Conservation (phyloP, 179 eudicot genomes). For the Pouteria campechiana region DNA sequence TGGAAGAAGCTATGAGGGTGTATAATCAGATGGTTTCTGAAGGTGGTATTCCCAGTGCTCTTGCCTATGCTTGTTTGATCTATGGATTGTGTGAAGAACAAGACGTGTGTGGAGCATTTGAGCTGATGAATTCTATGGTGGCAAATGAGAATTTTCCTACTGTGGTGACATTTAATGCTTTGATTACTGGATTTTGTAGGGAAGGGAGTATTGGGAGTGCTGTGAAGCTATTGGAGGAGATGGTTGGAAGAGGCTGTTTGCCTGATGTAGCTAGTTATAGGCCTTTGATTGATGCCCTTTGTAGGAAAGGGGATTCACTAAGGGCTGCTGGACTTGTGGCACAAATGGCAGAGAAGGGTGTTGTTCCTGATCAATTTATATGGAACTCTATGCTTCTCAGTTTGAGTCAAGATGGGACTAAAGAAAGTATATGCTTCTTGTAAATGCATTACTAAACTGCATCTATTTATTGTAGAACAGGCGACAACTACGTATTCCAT, state of each 20-base stretch:
- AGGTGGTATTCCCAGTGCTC: constrained; percentile 57
- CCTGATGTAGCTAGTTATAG: constrained; percentile 43
- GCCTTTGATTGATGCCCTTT: constrained; percentile 34
- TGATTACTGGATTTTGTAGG: constrained; percentile 45
- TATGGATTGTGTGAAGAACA: constrained; percentile 27
- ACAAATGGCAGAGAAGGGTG: constrained; percentile 48
- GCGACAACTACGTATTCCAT: too few relatives aligned
- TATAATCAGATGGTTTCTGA: constrained; percentile 47
- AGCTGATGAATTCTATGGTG: constrained; percentile 66
- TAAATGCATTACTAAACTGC: too few relatives aligned
- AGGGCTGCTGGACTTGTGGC: constrained; percentile 28
- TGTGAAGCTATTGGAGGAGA: constrained; percentile 44
- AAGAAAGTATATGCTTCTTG: constrained; percentile 4
- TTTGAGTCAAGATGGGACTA: constrained; percentile 21
- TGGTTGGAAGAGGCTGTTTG: constrained; percentile 38
- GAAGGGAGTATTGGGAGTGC: constrained; percentile 49
- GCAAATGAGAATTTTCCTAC: constrained; percentile 34
- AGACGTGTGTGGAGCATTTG: constrained; percentile 44
- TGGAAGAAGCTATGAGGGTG: constrained; percentile 36
- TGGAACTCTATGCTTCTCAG: constrained; percentile 50
- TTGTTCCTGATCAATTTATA: constrained; percentile 28
- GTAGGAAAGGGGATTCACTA: constrained; percentile 37
- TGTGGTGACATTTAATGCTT: constrained; percentile 36
- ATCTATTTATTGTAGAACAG: too few relatives aligned
- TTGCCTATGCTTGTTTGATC: constrained; percentile 55